Evolutionary conservation across 441 rosid species (phyloP).

Genomic region (Populus hybrid): DNA sequence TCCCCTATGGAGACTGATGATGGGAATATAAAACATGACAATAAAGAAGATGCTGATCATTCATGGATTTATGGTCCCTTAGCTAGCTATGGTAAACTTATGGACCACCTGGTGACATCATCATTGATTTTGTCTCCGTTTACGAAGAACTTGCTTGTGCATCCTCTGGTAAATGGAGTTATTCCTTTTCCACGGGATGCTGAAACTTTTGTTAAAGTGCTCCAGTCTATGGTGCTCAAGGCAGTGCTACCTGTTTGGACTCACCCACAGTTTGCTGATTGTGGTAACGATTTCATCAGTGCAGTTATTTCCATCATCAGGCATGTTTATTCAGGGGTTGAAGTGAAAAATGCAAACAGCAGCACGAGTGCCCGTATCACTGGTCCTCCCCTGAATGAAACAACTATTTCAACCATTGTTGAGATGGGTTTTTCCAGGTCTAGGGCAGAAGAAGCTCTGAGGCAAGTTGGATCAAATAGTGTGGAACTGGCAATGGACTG

Average conservation of each 20-base stretch:
- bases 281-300: slow-evolving; percentile 76
- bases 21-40: slow-evolving; percentile 58
- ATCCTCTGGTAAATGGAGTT: slow-evolving; percentile 67
- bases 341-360: slow-evolving; percentile 69
- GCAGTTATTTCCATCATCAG: slow-evolving; percentile 76
- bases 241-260: slow-evolving; percentile 96
- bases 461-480: slow-evolving; percentile 94
- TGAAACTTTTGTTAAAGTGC: slow-evolving; percentile 88
- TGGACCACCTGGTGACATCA: slow-evolving; percentile 97
- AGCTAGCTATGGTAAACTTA: slow-evolving; percentile 85
- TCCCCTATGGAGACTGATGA: slow-evolving; percentile 99
- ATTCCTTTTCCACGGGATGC: slow-evolving; percentile 81
- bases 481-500: slow-evolving; percentile 99
- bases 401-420: slow-evolving; percentile 83
- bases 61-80: slow-evolving; percentile 95
- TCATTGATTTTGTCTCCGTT: slow-evolving; percentile 85
- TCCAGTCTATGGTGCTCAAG: slow-evolving; percentile 93
- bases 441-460: slow-evolving; percentile 97
- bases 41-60: slow-evolving; percentile 63
- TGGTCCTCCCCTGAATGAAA: slow-evolving; percentile 93
- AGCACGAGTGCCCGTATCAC: slow-evolving; percentile 55
- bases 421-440: slow-evolving; percentile 98
- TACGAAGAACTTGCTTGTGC: slow-evolving; percentile 83
- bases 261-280: slow-evolving; percentile 80
- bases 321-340: slow-evolving; percentile 94